These are phyloP conservation scores for Apiospora kogelbergensis DNA, from an alignment of 2,329 filamentous ascomycete genomes.

Conservation along the genomic window DNA sequence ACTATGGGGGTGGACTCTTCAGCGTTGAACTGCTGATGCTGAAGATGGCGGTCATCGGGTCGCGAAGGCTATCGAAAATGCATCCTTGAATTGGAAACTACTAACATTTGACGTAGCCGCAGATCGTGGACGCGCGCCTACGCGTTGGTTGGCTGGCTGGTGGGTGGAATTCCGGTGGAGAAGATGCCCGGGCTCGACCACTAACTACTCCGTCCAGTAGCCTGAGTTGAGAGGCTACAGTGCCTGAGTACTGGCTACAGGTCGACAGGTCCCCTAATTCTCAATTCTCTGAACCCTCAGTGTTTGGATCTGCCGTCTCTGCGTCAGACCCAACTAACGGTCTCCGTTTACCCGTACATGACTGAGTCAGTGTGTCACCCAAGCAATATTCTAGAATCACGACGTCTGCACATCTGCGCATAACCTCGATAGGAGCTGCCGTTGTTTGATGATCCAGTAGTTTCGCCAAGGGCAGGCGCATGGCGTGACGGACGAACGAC, in stretches of 20 bases:
- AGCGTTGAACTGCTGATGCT: not conserved
- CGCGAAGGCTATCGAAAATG: not conserved
- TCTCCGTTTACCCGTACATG: not conserved
- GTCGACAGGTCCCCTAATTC: not conserved
- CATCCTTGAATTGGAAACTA: not conserved
- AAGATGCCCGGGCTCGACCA: too few species aligned
- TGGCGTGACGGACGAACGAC: not conserved
- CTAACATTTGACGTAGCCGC: not conserved
- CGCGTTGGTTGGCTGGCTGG: not conserved
- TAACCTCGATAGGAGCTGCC: not conserved
- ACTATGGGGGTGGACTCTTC: not conserved
- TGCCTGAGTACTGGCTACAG: not conserved
- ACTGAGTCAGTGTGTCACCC: not conserved
- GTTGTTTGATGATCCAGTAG: not conserved
- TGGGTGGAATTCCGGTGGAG: not conserved
- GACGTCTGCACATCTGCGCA: not conserved
- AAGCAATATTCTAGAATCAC: not conserved
- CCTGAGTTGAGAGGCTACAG: not conserved
- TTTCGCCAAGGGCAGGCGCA: not conserved
- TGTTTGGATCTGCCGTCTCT: not conserved
- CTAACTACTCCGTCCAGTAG: not conserved
- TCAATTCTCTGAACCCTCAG: not conserved
- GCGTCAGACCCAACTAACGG: too few species aligned
- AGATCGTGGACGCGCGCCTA: conserved; percentile 3
- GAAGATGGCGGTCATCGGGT: not conserved